A percentile compares a stretch with the other conserved stretches of the same genome.
phyloP scores from a whole-genome alignment of 2,329 filamentous ascomycete genomes.

The Geosmithia putterillii region DNA sequence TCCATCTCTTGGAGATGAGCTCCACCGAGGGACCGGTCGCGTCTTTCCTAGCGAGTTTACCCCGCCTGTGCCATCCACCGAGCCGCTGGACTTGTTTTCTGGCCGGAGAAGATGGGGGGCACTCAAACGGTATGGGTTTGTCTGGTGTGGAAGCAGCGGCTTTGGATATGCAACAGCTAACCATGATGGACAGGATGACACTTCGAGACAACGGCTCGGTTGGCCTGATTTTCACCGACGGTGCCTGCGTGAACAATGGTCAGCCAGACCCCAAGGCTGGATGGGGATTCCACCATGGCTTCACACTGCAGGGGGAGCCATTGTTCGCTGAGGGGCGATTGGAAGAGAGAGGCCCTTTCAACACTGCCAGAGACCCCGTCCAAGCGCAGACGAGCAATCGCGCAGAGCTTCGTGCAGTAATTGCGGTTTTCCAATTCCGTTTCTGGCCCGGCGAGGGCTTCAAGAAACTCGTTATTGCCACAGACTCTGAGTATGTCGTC shows the following conservation, averaged over 20 bases:
- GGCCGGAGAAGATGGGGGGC: slow-evolving; percentile 2
- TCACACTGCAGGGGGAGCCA: slow-evolving; percentile 1
- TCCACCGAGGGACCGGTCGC: slow-evolving; percentile 8
- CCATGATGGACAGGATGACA: slow-evolving; percentile 12
- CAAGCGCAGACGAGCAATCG: slow-evolving; percentile 28
- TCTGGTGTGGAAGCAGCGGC: neutral
- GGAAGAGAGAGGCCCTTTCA: slow-evolving; percentile 27
- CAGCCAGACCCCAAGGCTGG: slow-evolving; percentile 20
- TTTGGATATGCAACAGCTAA: no score
- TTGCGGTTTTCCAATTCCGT: no score
- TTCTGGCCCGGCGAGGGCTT: no score
- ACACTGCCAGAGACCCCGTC: slow-evolving; percentile 9
- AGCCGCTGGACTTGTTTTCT: slow-evolving; percentile 14
- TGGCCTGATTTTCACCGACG: slow-evolving; percentile 31
- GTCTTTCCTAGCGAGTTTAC: slow-evolving; percentile 18
- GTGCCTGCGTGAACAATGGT: slow-evolving; percentile 31
- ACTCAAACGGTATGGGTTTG: slow-evolving; percentile 8
- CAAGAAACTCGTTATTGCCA: no score
- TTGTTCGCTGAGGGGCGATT: slow-evolving; percentile 18
- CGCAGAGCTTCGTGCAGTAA: no score
- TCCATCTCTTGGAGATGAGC: no score
- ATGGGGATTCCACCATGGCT: slow-evolving; percentile 19
- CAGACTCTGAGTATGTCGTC: no score
- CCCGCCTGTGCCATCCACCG: slow-evolving; percentile 8
- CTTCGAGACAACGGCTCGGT: slow-evolving; percentile 14